Evolutionary conservation across 352 stramenopile species (phyloP).

Genomic region (Phytophthora cactorum): DNA sequence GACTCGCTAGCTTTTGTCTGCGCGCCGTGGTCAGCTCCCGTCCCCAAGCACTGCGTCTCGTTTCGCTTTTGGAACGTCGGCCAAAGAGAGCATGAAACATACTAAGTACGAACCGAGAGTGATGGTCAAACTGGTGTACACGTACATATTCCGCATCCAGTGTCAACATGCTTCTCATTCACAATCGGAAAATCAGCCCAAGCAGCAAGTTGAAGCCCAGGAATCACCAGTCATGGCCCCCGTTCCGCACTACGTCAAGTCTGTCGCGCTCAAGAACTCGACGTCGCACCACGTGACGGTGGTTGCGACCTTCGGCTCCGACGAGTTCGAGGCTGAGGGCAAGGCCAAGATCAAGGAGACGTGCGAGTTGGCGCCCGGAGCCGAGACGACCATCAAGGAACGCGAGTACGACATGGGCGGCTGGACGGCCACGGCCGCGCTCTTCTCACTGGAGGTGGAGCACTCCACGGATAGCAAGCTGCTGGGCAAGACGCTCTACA

Average conservation of each 20-base stretch:
- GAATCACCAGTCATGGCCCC: constrained; percentile 43
- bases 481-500: constrained; percentile 55
- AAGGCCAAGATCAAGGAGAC: constrained; percentile 73
- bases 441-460: constrained; percentile 67
- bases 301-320: constrained; percentile 70
- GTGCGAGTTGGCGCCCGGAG: constrained; percentile 50
- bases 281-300: constrained; percentile 62
- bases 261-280: constrained; percentile 76
- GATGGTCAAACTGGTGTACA: constrained; percentile 21
- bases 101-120: constrained; percentile 29
- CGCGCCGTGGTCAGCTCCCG: constrained; percentile 6
- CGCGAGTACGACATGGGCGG: constrained; percentile 84
- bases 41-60: constrained; percentile 1
- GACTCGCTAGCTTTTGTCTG: neutral
- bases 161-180: constrained; percentile 6
- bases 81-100: neutral
- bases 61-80: constrained; percentile 20
- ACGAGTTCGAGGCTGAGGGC: constrained; percentile 68
- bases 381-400: constrained; percentile 50
- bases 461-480: constrained; percentile 30
- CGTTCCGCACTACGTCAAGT: constrained; percentile 74
- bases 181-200: constrained; percentile 17
- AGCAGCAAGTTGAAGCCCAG: constrained; percentile 32
- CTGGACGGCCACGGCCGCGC: constrained; percentile 67
- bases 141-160: constrained; percentile 27